Conservation (phyloP, 2,329 filamentous ascomycete genomes). For the Zymoseptoria ardabiliae region DNA sequence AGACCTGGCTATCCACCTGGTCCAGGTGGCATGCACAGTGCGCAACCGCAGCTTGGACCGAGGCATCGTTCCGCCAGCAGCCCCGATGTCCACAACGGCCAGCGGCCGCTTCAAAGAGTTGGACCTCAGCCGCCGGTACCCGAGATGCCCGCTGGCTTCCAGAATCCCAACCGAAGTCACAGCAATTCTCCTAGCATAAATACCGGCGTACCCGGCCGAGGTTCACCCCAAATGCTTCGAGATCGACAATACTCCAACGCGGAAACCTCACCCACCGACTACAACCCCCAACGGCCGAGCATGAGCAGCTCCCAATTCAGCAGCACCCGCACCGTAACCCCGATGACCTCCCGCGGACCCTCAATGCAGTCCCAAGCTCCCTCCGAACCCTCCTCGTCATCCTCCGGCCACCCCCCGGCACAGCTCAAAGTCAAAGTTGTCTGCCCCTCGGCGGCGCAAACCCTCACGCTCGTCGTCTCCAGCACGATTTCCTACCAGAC, state of each 20-base stretch:
- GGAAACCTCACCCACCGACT: conserved; percentile 18
- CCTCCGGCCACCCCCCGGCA: conserved; percentile 29
- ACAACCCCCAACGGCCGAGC: conserved; percentile 8
- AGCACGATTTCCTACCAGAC: conserved; percentile 94
- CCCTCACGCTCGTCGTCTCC: conserved; percentile 90
- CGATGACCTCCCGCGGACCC: conserved; percentile 28
- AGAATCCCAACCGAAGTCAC: conserved; percentile 59
- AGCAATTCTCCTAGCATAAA: conserved; percentile 65
- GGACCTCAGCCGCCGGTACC: conserved; percentile 41
- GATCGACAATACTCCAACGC: conserved; percentile 40
- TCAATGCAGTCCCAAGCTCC: conserved; percentile 8
- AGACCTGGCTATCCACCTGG: conserved; percentile 59
- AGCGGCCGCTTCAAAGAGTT: conserved; percentile 51
- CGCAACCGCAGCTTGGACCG: conserved; percentile 42
- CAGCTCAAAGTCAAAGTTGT: conserved; percentile 96
- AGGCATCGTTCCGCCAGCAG: conserved; percentile 87
- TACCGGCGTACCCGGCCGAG: conserved; percentile 55
- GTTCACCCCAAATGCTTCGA: conserved; percentile 61
- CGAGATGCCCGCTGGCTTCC: conserved; percentile 25
- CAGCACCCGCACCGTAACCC: conserved; percentile 33
- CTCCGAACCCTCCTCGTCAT: background rate
- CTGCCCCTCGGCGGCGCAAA: conserved; percentile 68
- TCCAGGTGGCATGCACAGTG: conserved; percentile 45
- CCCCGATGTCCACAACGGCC: conserved; percentile 75
- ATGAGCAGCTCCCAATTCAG: conserved; percentile 13